Base-by-base conservation (phyloP, 73 alveolate genomes). In the Urostyla sp. region DNA sequence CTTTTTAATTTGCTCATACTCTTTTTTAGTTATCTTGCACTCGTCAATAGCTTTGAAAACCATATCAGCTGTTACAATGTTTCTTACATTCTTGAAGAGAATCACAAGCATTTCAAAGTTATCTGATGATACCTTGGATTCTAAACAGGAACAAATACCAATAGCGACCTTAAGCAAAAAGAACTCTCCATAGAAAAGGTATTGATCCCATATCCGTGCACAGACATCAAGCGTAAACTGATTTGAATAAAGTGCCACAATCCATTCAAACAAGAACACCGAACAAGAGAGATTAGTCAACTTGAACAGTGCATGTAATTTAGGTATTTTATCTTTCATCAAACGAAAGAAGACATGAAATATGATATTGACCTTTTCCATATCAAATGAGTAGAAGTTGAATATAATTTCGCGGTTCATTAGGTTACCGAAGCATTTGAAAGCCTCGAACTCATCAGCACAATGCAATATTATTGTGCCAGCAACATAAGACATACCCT, bases 401-500 rank as follows among this genome's bases (percentile, higher is more conserved):
- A 73, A 84, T 49, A 83, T 50, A 18, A 49, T 43, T 20, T 84
- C 92, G 54, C 92, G 21, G 40, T 69, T 84, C 60, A 67, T 58
- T 46, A 84, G 37, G 20, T 72, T 74, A n/a, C 80, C 30, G 72
- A 84, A 84, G 1, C 72, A 27, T 55, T 28, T 58, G 46, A 94
- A 92, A 2, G 97, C 93, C 57, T 81, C 89, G 44, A 60, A 75
- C 78, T 87, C 94, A 31, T 84, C 96, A 89, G 87, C 84, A 34
- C 59, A 73, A 75, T 94, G 91, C 44, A 94, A 61, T 34, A 94
- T 61, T 31, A 94, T 61, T 6, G 91, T 76, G n/a, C 91, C 98
- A 0, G 97, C 98, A 0, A 94, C 87, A 75, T 83, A 94, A 40
- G 91, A 56, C 95, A 94, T 90, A 26, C 98, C 98, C 73, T 94